Percentiles rank a stretch among this genome's conserved stretches.
phyloP scores from a whole-genome alignment of 177 flowering plant genomes.

The Telopea speciosissima region DNA sequence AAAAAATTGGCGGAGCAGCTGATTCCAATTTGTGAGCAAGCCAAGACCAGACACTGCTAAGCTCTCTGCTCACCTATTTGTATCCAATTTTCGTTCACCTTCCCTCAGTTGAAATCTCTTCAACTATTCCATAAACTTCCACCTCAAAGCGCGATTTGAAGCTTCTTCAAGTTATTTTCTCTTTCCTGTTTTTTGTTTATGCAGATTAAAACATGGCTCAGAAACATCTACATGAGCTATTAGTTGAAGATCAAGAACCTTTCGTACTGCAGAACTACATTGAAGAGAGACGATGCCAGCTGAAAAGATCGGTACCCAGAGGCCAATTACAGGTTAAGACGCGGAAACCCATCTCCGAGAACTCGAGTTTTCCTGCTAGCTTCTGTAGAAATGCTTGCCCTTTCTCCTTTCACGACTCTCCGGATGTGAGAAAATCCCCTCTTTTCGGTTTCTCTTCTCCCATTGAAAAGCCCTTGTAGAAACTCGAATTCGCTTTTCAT shows the following conservation, averaged over 20 bases:
- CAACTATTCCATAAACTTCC: too few species aligned
- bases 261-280: conserved; percentile 63
- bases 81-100: neutral
- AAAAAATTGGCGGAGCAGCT: too few species aligned
- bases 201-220: conserved; percentile 28
- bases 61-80: conserved; percentile 6
- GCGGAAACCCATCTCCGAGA: conserved; percentile 32
- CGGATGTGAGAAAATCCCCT: conserved; percentile 46
- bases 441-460: conserved; percentile 32
- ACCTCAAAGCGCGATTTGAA: conserved; percentile 5
- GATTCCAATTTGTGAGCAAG: too few species aligned
- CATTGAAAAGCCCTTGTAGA: conserved; percentile 35
- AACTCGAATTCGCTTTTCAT: conserved; percentile 37
- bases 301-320: too few species aligned
- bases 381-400: conserved; percentile 55
- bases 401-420: conserved; percentile 39
- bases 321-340: conserved; percentile 30
- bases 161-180: neutral
- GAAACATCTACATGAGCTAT: conserved; percentile 56
- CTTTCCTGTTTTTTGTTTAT: neutral
- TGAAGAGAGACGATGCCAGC: conserved; percentile 37
- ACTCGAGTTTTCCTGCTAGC: conserved; percentile 19
- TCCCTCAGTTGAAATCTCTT: too few species aligned
- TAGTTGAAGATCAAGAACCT: conserved; percentile 83
- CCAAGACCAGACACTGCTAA: too few species aligned